Evolutionary conservation across 2,329 filamentous ascomycete species (phyloP).

Genomic region (Huntiella moniliformis): DNA sequence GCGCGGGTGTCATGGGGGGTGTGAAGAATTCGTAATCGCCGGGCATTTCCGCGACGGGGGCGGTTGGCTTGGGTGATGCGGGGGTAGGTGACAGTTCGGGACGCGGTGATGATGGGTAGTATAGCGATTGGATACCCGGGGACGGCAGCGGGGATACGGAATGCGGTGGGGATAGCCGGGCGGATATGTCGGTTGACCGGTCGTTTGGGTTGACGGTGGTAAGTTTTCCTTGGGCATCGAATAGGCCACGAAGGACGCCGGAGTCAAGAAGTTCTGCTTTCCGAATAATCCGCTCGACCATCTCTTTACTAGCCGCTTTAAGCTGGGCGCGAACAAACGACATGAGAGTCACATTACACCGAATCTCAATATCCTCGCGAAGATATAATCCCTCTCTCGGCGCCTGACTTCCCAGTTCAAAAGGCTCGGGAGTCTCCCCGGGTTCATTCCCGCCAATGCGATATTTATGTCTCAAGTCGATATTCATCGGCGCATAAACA

Average conservation of each 20-base stretch:
- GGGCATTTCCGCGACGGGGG: no score
- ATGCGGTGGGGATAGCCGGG: background rate
- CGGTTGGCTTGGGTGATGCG: no score
- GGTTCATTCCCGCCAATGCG: conserved; percentile 50
- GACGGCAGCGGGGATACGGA: conserved; percentile 3
- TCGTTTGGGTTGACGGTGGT: conserved; percentile 39
- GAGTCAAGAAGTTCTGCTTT: conserved; percentile 52
- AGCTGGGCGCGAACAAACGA: conserved; percentile 47
- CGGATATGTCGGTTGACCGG: conserved; percentile 19
- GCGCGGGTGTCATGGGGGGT: no score
- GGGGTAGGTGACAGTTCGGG: no score
- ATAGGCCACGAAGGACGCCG: conserved; percentile 47
- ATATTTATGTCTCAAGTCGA: conserved; percentile 51
- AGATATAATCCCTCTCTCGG: conserved; percentile 48
- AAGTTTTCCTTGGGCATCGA: conserved; percentile 39
- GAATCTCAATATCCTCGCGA: conserved; percentile 52
- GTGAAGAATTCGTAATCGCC: no score
- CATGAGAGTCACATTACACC: conserved; percentile 47
- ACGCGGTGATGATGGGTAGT: no score
- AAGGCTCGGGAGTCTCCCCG: conserved; percentile 41
- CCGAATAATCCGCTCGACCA: conserved; percentile 50
- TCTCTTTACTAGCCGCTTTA: conserved; percentile 46
- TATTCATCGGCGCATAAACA: conserved; percentile 47
- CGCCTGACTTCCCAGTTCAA: conserved; percentile 42
- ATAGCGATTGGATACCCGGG: background rate